Evolutionary conservation across 352 stramenopile species (phyloP).

Genomic region (Phytophthora pinifolia): DNA sequence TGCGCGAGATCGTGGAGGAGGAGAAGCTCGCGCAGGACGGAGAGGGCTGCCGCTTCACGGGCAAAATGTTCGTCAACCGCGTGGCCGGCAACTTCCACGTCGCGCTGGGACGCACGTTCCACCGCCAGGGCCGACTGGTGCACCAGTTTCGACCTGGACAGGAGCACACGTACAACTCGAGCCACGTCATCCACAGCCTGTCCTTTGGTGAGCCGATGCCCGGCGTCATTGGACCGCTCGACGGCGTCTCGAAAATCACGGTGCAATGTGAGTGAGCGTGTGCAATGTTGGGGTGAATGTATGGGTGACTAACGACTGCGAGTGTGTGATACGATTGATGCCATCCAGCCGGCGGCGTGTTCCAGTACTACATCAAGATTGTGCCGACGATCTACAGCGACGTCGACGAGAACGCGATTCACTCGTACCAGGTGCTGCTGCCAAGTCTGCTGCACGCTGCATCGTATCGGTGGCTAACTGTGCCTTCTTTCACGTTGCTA

Average conservation of each 20-base stretch:
- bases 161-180: constrained; percentile 78
- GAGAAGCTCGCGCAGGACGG: constrained; percentile 74
- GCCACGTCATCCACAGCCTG: constrained; percentile 76
- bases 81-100: constrained; percentile 88
- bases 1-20: constrained; percentile 61
- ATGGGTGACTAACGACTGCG: constrained; percentile 2
- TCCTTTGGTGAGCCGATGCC: constrained; percentile 68
- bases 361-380: constrained; percentile 90
- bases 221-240: constrained; percentile 43
- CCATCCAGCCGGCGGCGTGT: constrained; percentile 66
- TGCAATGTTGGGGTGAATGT: neutral
- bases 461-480: constrained; percentile 3
- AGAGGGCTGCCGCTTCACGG: constrained; percentile 78
- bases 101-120: constrained; percentile 77
- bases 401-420: constrained; percentile 51
- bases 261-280: constrained; percentile 33
- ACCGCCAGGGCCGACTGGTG: constrained; percentile 73
- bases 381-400: constrained; percentile 87
- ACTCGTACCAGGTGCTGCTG: constrained; percentile 66
- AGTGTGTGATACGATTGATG: constrained; percentile 2
- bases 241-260: constrained; percentile 56
- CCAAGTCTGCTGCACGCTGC: neutral
- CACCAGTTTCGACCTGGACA: constrained; percentile 84
- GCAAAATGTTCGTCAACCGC: constrained; percentile 85
- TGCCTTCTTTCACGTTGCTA: constrained; percentile 18